Base-by-base conservation (phyloP, 371 early-diverging fungal species). In the Mucor racemosus region DNA sequence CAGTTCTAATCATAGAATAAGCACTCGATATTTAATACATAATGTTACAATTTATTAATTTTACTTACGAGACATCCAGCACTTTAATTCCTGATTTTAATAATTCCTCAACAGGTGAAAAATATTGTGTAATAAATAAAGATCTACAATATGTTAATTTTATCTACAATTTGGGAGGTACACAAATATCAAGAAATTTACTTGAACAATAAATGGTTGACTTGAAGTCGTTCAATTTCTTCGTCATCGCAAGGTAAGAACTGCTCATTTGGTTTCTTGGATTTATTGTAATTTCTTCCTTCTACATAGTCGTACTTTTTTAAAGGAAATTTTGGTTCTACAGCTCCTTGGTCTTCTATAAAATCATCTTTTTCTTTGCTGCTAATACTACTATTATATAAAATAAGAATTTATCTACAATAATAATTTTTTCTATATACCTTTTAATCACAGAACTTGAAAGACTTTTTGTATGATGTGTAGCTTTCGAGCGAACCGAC, bases 191-290 rank as follows among this genome's bases (percentile, higher is more conserved):
- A 40, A 58, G 14, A 34, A 3, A 5, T n/a, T 74, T 66, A 77
- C 78, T 70, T 76, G 64, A 72, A 71, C 34, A 76, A 31, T 14
- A 77, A 53, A 48, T 77, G 71, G 35, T 74, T 76, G 8, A 81
- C 63, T 60, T 81, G 75, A 17, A 77, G 56, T 11, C 82, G 65
- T 55, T 81, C 82, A 39, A 72, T 67, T 65, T 81, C 82, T 53
- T 81, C 82, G 44, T 81, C 82, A 68, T 81, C 82, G 50, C 76
- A 77, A 19, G 82, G 82, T 58, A 81, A 57, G 19, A 81, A 72
- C 19, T 72, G 63, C 31, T 69, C 62, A 26, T 62, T 69, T 11
- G 64, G 64, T 13, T 46, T 60, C 13, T 60, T 65, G 10, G 68
- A 56, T 21, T 62, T 71, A 46, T 61, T 60, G 50, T 71, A 79